Base-by-base conservation (phyloP, 1,139 yeast genomes). In the Suhomyces terraborum region DNA sequence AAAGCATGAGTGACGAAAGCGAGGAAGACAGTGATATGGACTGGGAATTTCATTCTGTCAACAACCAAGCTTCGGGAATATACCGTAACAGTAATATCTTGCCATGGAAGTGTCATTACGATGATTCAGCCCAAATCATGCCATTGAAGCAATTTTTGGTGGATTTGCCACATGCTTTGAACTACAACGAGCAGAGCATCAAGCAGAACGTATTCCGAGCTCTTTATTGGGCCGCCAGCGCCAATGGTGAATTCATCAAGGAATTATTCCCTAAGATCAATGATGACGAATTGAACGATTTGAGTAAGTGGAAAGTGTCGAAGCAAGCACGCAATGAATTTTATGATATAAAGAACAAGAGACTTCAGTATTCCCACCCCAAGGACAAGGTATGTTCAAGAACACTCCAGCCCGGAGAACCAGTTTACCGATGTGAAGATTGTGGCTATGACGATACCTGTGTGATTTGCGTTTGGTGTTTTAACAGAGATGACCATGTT, bases 391-490 rank as follows among this genome's bases (percentile, higher is more conserved):
- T 80, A 14, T 85, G 94, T 66, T 83, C 89, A 2, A 64, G 82
- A 38, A 69, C 77, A 21, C 79, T 85, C 49, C 69, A 67, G 33
- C 54, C 60, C 3, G 84, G 84, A 9, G 87, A 83, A 46, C 79
- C 84, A 1, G 80, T 83, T 10, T 85, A 82, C 54, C 66, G 86
- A 42, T 85, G 94, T 54, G 62, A 56, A 14, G 67, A 70, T 32
- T 85, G 93, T 68, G 88, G 86, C 1, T 77, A 73, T 48, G 95
- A 85, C 58, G 79, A 79, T 8, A 81, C 89, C 0, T 85, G 94
- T 67, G 89, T 86, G 12, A 59, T 85, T 21, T 85, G 95, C 59
- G 75, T 73, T 9, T 64, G 77, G 51, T 85, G 95, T 55, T 85
- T 83, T 62, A 82, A 84, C 56, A 75, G 77, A 41, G 70, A 72